Evolutionary conservation across 495 filamentous ascomycete genomes (phyloP), one percentile per base, ranked within the genome.

Genomic region (Aspergillus sparsus): DNA sequence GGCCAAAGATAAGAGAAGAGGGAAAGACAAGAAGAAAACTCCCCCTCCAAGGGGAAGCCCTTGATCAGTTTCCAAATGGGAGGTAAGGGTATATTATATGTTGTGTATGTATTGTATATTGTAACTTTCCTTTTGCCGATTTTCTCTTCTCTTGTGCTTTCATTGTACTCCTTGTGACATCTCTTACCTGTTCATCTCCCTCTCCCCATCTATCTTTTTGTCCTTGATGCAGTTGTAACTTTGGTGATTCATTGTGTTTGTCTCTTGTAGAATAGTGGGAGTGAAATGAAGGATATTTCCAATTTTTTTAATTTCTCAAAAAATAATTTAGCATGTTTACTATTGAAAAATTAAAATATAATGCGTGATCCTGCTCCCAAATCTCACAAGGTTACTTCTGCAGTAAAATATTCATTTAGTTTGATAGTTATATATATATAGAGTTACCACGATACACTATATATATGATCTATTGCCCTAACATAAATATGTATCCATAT

Each of bases 251-350:
- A 59, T 61, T 66, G 53, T 55, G 47, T 63, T 73, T 58, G 68
- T 73, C 68, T 69, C 72, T 72, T 77, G 74, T 77, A 77, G 73
- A 74, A 75, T 77, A 76, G 69, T 74, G 67, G 73, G 49, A 71
- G 65, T 65, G 72, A 69, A 74, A 73, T 58, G 54, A 63, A 57
- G 62, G 37, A 49, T 55, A 44, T 39, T 50, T 60, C 60, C 49
- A 34, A 8, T 36, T 51, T 33, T 50, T 13, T 12, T 27, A n/a
- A 31, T 15, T 53, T 41, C 31, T 11, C 37, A 8, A 37, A 34
- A 33, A 41, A 49, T 11, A 37, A 18, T 3, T 15, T 10, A 37
- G 16, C 44, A 42, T 31, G 42, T 31, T 12, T 54, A 54, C 21
- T 27, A 27, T 1, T 27, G 1, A 3, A 27, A 27, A 27, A 27